Evolutionary conservation across 1,284 basidiomycete genomes (phyloP), one percentile per base, ranked within the genome.

Genomic region (Neonothopanus nambi): DNA sequence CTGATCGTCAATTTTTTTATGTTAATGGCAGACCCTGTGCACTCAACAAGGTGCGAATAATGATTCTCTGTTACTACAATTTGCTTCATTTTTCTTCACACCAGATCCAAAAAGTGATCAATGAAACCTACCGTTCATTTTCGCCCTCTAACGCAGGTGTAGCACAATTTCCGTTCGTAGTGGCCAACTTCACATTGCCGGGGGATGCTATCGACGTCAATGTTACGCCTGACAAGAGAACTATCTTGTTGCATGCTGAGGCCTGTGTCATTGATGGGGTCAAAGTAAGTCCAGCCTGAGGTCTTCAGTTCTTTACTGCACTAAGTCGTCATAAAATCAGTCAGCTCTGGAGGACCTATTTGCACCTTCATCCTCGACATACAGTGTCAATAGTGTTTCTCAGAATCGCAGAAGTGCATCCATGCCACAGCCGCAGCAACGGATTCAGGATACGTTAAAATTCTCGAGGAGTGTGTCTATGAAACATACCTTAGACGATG

Each of bases 221-320:
- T 63, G 91, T 99, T 57, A 94, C 88, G 60, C 96, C 97, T 0
- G 97, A 99, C 72, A 99, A 99, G 67, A 82, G 97, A 5, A 97
- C 93, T 0, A 90, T 99, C 35, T 87, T 98, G 51, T 68, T 99
- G 9, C 95, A 98, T 65, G 88, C 88, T 66, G 97, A 99, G 67
- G 78, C 78, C 4, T 89, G 89, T 55, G 71, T 99, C 5, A 78
- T 98, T 1, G 76, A 85, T 20, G 82, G 85, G 0, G 75, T 98
- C 35, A 93, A 89, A 74, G 93, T 93, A 55, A 35, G 73, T 62
- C 20, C 9, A 48, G 30, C 48, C 37, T 26, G n/a, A 4, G 28
- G 44, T 3, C n/a, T 48, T 18, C 28, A 5, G 8, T 33, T 18
- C 7, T n/a, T 38, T 42, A 11, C 8, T 17, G 6, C 13, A 8